phyloP scores from a whole-genome alignment of 2,329 filamentous ascomycete genomes.

The Amphichorda felina region DNA sequence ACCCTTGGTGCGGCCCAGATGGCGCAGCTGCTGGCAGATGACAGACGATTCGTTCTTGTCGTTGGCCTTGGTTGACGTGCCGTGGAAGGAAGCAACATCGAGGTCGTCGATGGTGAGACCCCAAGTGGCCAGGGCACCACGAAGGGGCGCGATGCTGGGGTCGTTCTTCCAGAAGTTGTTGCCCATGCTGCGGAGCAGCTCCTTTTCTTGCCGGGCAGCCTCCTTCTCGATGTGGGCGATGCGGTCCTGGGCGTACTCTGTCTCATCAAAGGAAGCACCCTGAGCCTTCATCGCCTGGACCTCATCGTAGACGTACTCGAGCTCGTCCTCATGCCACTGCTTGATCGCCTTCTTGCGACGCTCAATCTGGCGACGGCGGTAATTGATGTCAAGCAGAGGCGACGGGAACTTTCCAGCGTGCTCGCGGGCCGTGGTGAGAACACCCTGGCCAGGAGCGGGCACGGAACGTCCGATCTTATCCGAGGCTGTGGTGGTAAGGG shows the following conservation, averaged over 20 bases:
- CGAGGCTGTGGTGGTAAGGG: constrained; percentile 87
- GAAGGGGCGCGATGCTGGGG: constrained; percentile 82
- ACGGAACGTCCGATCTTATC: constrained; percentile 99
- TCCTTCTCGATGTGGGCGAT: constrained; percentile 76
- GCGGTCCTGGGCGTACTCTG: constrained; percentile 78
- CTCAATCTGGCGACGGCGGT: constrained; percentile 89
- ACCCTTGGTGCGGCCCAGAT: constrained; percentile 90
- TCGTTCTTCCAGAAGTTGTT: constrained; percentile 99
- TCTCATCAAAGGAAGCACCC: constrained; percentile 61
- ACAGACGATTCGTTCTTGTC: constrained; percentile 99
- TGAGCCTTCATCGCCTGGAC: constrained; percentile 82
- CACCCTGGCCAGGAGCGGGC: constrained; percentile 90
- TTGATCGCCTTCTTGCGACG: constrained; percentile 89
- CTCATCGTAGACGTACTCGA: constrained; percentile 88
- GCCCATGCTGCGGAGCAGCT: constrained; percentile 82
- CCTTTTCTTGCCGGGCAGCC: constrained; percentile 81
- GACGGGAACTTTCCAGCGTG: constrained; percentile 85
- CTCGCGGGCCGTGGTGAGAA: constrained; percentile 90
- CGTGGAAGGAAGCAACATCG: constrained; percentile 93
- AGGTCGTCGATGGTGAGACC: constrained; percentile 95
- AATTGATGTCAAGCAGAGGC: constrained; percentile 92
- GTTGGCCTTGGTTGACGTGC: constrained; percentile 95
- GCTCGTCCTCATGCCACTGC: constrained; percentile 90
- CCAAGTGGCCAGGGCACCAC: constrained; percentile 94
- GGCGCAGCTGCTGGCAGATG: constrained; percentile 89